Base-by-base conservation (phyloP, 75 land plant species). In the Picea glauca region DNA sequence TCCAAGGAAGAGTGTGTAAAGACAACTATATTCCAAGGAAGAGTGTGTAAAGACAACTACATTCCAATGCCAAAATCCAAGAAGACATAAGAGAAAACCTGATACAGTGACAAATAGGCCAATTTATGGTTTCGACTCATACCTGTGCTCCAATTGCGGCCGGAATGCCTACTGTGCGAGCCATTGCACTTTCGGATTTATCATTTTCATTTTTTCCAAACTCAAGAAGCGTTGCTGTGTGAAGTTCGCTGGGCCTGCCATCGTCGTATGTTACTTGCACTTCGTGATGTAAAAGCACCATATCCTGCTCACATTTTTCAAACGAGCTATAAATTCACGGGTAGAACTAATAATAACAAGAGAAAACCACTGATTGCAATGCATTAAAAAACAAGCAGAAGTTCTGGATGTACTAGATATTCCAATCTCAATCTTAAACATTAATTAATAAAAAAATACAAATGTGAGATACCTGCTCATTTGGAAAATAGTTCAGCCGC, bases 281-380 rank as follows among this genome's bases (percentile, higher is more conserved):
- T 89, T 93, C 99, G 81, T 98, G 98, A 76, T 98, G 94, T 76
- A 98, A 64, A 58, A 98, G 91, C 59, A 98, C 99, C 96, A 98
- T 91, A 84, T 98, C 99, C 99, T 98, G 83, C 20, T 43, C 75
- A 70, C 8, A 23, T 43, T 43, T 43, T 70, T 40, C 74, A 70
- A 70, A 70, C 8, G 23, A 70, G 74, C 74, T 40, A 12, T 70
- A 9, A 43, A 70, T 43, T 18, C 11, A 13, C 50, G 11, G 12
- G 50, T 70, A 20, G 26, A 68, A 68, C 23, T 1, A 40, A 20
- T 50, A 46, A 14, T 31, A 65, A 40, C 73, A 68, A 68, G 21
- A 68, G 66, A 31, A 67, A 68, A 9, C 32, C 17, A 38, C 18
- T 40, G 20, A 20, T 38, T 67, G 2, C 1, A 17, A 11, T 17